Base-by-base conservation (phyloP, 257 asterid genomes). In the Capsicum rhomboideum region DNA sequence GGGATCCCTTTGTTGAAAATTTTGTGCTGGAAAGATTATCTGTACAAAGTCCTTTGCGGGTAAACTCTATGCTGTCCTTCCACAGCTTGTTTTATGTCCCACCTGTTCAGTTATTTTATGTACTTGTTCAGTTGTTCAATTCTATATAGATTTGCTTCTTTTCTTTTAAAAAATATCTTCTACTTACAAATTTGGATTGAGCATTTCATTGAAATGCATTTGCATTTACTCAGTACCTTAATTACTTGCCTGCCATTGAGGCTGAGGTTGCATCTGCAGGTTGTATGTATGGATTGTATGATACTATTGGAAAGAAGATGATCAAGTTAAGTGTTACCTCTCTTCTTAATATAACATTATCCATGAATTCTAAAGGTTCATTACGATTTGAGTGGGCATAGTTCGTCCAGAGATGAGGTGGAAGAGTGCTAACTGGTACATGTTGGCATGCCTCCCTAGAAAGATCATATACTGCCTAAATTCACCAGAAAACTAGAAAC, bases 41-140 rank as follows among this genome's bases (percentile, higher is more conserved):
- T 78, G 92, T 90, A 85, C 98, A 96, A 93, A 96, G 98, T 85
- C 98, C 99, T 72, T 94, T 96, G 86, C 95, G 97, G 89, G 99
- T 94, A 92, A 90, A 86, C 72, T 77, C 87, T 79, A 55, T 56
- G 63, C 59, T 84, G 74, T 81, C 26, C 46, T 75, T 85, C 78
- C 59, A 34, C 10, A 77, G 28, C 82, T 77, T 77, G 40, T 17
- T 77, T 75, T 46, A 75, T 23, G 42, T 75, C 42, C 80, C 42
- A 74, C 80, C 13, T 75, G 61, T 49, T 49, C 58, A 23, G 59
- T 50, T 23, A 49, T 8, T 50, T 50, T 49, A 6, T 77, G 46
- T 34, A 54, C 82, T 77, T 28, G 17, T 50, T 77, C 81, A 49
- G 81, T 75, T 75, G 81, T 75, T 75, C 42, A 50, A 28, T 50